phyloP scores from a whole-genome alignment of 2,329 filamentous ascomycete genomes.

The Kalaharituber pfeilii region DNA sequence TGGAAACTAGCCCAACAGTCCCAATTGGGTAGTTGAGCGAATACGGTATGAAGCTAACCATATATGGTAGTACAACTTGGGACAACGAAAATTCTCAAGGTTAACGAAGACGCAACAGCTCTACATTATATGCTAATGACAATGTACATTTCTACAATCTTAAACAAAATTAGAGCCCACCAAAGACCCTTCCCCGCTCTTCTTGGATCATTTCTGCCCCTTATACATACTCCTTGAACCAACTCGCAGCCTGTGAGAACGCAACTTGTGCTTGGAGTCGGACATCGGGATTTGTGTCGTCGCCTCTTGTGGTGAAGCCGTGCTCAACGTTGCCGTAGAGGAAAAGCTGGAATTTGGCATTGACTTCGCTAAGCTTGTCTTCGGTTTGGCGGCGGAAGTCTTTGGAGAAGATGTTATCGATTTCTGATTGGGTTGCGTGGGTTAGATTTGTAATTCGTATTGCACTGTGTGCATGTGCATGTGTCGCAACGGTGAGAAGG shows the following conservation, averaged over 20 bases:
- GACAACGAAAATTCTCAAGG: too few relatives aligned
- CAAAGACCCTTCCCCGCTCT: too few relatives aligned
- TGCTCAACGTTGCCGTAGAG: conserved; percentile 55
- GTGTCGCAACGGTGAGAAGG: background rate
- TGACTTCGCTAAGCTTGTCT: conserved; percentile 38
- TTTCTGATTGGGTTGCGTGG: conserved; percentile 30
- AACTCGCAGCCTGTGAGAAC: background rate
- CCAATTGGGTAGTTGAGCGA: too few relatives aligned
- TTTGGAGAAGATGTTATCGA: conserved; percentile 41
- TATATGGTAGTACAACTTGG: too few relatives aligned
- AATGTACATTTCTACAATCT: too few relatives aligned
- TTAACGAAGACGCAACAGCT: too few relatives aligned
- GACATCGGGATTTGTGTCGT: conserved; percentile 32
- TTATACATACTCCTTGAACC: conserved; percentile 19
- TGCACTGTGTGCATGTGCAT: conserved; percentile 2
- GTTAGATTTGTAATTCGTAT: background rate
- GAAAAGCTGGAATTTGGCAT: conserved; percentile 53
- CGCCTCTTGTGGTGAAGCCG: conserved; percentile 56
- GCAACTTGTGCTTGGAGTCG: background rate
- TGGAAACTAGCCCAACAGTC: too few relatives aligned
- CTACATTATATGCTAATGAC: too few relatives aligned
- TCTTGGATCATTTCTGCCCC: too few relatives aligned
- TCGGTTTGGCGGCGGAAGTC: conserved; percentile 41
- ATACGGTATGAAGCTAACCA: too few relatives aligned
- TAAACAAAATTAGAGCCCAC: too few relatives aligned